Evolutionary conservation across 2,329 filamentous ascomycete species (phyloP).

Genomic region (Diaporthe destruens): DNA sequence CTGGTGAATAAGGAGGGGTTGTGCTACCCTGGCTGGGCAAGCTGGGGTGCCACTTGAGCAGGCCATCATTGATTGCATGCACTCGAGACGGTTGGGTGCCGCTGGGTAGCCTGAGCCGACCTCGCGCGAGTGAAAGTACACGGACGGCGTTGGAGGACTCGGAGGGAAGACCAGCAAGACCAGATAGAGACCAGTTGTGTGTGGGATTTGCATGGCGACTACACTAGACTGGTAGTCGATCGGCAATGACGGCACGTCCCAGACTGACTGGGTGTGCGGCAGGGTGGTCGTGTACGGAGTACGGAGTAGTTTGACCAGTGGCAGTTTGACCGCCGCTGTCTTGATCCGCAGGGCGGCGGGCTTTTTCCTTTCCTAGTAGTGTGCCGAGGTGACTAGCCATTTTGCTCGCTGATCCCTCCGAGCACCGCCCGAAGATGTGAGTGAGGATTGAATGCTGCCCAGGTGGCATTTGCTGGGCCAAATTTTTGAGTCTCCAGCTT

Average conservation of each 20-base stretch:
- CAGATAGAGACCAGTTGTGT: neutral
- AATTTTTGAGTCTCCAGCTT: neutral
- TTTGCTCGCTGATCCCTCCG: neutral
- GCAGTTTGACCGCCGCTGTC: constrained; percentile 1
- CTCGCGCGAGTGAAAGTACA: neutral
- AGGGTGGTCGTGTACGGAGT: too few relatives aligned
- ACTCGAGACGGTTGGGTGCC: neutral
- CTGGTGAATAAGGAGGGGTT: neutral
- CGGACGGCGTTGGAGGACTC: neutral
- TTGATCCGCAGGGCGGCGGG: neutral
- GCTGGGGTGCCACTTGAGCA: too few relatives aligned
- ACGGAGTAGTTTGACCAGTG: neutral
- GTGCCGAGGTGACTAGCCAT: constrained; percentile 11
- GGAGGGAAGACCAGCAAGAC: too few relatives aligned
- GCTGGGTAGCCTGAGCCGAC: constrained; percentile 1
- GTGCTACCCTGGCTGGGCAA: neutral
- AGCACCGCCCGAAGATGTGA: neutral
- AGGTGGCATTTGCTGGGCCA: neutral
- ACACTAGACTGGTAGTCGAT: neutral
- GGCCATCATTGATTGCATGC: neutral
- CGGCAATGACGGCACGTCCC: constrained; percentile 27
- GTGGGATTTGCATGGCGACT: constrained; percentile 12
- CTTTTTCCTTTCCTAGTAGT: constrained; percentile 1
- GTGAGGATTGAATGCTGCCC: neutral
- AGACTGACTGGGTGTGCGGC: neutral